These are phyloP conservation scores for Botrytis aclada DNA, from an alignment of 2,329 filamentous ascomycete species.

Conservation along the genomic window DNA sequence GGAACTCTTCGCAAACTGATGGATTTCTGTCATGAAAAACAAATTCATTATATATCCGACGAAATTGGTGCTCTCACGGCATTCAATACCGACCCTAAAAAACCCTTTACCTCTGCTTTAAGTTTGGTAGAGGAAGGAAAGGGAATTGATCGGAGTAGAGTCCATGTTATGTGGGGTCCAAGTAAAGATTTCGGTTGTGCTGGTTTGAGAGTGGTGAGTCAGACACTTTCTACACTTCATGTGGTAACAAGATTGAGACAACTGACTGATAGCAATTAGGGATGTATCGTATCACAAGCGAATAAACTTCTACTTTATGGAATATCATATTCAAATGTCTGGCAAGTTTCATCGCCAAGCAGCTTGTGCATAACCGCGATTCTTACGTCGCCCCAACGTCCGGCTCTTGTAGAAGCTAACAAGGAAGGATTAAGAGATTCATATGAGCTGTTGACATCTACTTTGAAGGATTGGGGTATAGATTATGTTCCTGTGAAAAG, in stretches of 20 bases:
- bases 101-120: neutral
- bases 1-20: too few species aligned
- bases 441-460: neutral
- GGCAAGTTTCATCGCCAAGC: neutral
- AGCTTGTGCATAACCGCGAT: neutral
- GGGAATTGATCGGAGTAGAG: neutral
- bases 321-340: neutral
- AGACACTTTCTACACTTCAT: neutral
- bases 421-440: neutral
- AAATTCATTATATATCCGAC: too few species aligned
- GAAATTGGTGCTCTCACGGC: neutral
- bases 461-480: neutral
- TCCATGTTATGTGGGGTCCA: neutral
- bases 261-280: neutral
- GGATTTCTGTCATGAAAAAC: too few species aligned
- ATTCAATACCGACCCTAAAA: neutral
- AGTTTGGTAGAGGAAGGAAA: neutral
- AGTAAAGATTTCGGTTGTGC: slow-evolving; percentile 7
- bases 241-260: too few species aligned
- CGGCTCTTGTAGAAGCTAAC: neutral
- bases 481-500: neutral
- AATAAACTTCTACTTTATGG: neutral
- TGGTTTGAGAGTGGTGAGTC: slow-evolving; percentile 1
- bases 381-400: neutral
- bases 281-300: neutral